A percentile compares a stretch with the other conserved stretches of the same genome.
Conservation (phyloP, 257 asterid genomes). For the Fraxinus pennsylvanica region DNA sequence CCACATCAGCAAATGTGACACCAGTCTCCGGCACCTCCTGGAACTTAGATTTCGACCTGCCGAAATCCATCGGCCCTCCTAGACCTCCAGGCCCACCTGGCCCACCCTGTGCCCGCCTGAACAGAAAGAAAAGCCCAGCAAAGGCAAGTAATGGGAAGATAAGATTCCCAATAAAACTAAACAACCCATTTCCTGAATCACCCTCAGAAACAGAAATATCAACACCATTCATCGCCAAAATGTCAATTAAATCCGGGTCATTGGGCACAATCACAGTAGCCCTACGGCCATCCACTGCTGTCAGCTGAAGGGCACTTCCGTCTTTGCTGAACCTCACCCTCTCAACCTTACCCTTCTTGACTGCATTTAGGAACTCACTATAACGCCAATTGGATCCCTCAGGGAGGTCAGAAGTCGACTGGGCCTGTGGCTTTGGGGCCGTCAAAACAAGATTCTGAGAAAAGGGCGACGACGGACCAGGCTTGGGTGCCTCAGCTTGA, state of each 20-base stretch:
- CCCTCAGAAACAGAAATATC: conserved; percentile 96
- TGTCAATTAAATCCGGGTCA: conserved; percentile 92
- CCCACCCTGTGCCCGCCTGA: conserved; percentile 90
- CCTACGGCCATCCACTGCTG: conserved; percentile 89
- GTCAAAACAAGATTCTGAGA: conserved; percentile 61
- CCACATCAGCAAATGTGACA: conserved; percentile 85
- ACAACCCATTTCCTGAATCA: conserved; percentile 79
- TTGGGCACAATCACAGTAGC: conserved; percentile 84
- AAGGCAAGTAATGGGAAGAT: conserved; percentile 75
- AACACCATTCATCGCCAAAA: conserved; percentile 93
- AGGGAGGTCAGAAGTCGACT: conserved; percentile 65
- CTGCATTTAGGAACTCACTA: conserved; percentile 91
- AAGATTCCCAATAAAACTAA: conserved; percentile 75
- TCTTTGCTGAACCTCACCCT: conserved; percentile 92
- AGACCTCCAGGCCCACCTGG: conserved; percentile 98
- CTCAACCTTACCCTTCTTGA: conserved; percentile 95
- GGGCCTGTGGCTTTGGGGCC: conserved; percentile 85
- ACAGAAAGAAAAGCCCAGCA: conserved; percentile 80
- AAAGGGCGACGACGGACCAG: conserved; percentile 60
- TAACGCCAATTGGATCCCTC: conserved; percentile 93
- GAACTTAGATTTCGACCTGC: conserved; percentile 90
- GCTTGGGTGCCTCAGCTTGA: conserved; percentile 61
- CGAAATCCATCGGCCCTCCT: conserved; percentile 99
- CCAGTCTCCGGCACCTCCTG: conserved; percentile 99
- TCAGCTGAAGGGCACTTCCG: conserved; percentile 81